Percentiles rank a stretch among this genome's conserved stretches.
Evolutionary conservation across 441 rosid genomes (phyloP).

Genomic region (Hura crepitans): DNA sequence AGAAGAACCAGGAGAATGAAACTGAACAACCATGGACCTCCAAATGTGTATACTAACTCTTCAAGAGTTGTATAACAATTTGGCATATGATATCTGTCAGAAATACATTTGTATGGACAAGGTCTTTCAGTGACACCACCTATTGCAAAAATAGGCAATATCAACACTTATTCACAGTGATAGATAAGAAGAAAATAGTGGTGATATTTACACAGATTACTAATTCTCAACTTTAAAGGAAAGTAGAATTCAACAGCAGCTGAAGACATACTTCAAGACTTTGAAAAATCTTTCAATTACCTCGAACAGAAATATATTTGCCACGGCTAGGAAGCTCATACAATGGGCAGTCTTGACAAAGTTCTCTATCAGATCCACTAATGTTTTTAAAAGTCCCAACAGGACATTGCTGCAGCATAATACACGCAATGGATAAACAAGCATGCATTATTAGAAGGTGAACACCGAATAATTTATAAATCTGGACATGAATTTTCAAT

Average conservation of each 20-base stretch:
- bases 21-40: slow-evolving; percentile 89
- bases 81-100: slow-evolving; percentile 90
- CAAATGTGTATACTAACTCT: slow-evolving; percentile 86
- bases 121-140: slow-evolving; percentile 84
- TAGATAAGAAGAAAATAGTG: neutral
- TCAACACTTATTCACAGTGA: slow-evolving; percentile 4
- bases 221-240: neutral
- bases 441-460: slow-evolving; percentile 3
- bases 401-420: slow-evolving; percentile 74
- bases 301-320: slow-evolving; percentile 55
- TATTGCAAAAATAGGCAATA: slow-evolving; percentile 27
- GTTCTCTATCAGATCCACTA: slow-evolving; percentile 64
- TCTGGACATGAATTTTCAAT: neutral
- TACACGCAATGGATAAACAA: slow-evolving; percentile 24
- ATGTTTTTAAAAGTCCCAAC: slow-evolving; percentile 77
- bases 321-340: slow-evolving; percentile 78
- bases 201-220: neutral
- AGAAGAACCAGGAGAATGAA: slow-evolving; percentile 68
- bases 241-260: slow-evolving; percentile 11
- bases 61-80: slow-evolving; percentile 84
- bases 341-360: slow-evolving; percentile 62
- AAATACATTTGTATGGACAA: slow-evolving; percentile 76
- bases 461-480: slow-evolving; percentile 1
- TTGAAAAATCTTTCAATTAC: slow-evolving; percentile 24
- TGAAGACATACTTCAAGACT: slow-evolving; percentile 6